These are phyloP conservation scores for Salmacisia buchloeana DNA, from an alignment of 1,284 basidiomycete genomes.

Conservation along the genomic window DNA sequence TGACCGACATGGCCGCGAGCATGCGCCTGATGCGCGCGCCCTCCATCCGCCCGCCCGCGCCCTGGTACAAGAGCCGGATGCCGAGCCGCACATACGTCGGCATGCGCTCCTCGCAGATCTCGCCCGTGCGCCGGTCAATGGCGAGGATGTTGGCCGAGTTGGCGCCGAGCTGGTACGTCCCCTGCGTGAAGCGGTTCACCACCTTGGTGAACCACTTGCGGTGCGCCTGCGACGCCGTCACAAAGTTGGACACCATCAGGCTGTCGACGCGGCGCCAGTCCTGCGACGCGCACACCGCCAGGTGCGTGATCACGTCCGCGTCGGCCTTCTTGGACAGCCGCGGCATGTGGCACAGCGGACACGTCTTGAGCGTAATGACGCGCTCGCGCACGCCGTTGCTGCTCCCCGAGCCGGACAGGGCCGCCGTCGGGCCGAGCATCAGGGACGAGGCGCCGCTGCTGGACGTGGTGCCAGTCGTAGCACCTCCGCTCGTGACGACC, in stretches of 20 bases:
- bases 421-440: neutral
- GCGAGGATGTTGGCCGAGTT: constrained; percentile 80
- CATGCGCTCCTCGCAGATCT: constrained; percentile 95
- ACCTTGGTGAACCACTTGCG: constrained; percentile 93
- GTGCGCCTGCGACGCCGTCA: constrained; percentile 90
- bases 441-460: neutral
- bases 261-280: constrained; percentile 82
- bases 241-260: constrained; percentile 74
- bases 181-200: constrained; percentile 65
- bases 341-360: constrained; percentile 86
- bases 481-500: constrained; percentile 1
- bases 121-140: constrained; percentile 67
- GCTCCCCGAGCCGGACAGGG: neutral
- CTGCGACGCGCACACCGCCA: constrained; percentile 82
- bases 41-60: constrained; percentile 82
- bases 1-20: constrained; percentile 82
- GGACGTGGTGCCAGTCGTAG: too few species aligned
- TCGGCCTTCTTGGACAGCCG: constrained; percentile 78
- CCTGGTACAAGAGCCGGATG: constrained; percentile 86
- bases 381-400: constrained; percentile 57
- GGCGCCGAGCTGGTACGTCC: constrained; percentile 82
- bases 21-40: constrained; percentile 73
- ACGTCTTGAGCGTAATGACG: constrained; percentile 88
- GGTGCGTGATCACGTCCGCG: constrained; percentile 77
- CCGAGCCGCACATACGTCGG: constrained; percentile 88